Base-by-base conservation (phyloP, 805 yeast genomes). In the Candida loeiensis region DNA sequence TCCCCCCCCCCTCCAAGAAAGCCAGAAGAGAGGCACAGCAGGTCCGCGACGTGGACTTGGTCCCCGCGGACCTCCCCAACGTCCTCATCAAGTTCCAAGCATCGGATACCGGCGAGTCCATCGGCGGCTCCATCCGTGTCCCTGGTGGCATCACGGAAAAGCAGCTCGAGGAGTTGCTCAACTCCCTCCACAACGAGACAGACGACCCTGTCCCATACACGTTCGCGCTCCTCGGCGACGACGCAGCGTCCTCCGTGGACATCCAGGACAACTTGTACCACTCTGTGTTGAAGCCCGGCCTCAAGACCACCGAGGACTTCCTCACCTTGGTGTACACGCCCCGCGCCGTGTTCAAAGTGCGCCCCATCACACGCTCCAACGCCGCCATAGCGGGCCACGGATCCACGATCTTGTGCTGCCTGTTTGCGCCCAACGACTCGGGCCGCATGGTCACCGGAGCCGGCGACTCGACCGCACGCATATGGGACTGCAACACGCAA, bases 301-400 rank as follows among this genome's bases (percentile, higher is more conserved):
- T 82, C 49, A 84, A 84, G 55, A 79, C 95, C 5, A 85, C 98
- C 0, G 99, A 93, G 73, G 99, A 93, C 63, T 84, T 84, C 54
- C 66, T 93, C 68, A 90, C 96, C 0, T 70, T 93, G 40, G 85
- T 90, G 4, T 93, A 84, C 58, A 89, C 96, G 0, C 99, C 99
- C 28, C 76, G 95, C 47, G 96, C 99, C 0, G 83, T 93, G 2
- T 93, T 93, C 73, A 87, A 87, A 53, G 99, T 93, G 9, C 81
- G 77, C 48, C 88, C 96, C 3, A 86, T 93, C 12, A 88, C 97
- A 1, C 71, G 98, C 54, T 81, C 95, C 2, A 82, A 89, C 4
- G 90, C 95, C 8, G 89, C 97, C 0, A 91, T 93, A 39, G 78
- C 95, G 2, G 99, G 99, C 4, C 99, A 93, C 58, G 96, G 96